Evolutionary conservation across 1,139 yeast genomes (phyloP).

Genomic region (Pneumocystis canis): DNA sequence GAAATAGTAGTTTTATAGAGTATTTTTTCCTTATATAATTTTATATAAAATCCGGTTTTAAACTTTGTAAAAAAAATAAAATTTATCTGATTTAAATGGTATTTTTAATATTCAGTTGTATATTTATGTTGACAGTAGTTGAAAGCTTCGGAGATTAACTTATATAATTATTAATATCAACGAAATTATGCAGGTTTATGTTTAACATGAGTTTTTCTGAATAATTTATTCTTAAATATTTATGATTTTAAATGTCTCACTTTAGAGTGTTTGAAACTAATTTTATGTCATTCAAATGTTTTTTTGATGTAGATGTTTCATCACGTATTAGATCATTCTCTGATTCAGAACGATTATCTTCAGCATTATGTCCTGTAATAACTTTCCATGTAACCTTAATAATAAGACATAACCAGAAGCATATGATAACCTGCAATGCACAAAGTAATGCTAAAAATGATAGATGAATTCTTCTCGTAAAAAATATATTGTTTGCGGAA

Average conservation of each 20-base stretch:
- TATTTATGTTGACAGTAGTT: background rate
- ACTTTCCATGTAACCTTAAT: conserved; percentile 55
- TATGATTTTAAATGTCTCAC: background rate
- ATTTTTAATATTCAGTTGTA: background rate
- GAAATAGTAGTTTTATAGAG: background rate
- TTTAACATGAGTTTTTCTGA: background rate
- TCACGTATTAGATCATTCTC: conserved; percentile 24
- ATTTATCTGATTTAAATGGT: background rate
- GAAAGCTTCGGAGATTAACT: background rate
- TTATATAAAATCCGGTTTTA: background rate
- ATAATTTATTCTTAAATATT: background rate
- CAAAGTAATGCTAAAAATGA: conserved; percentile 43
- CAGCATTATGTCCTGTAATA: conserved; percentile 54
- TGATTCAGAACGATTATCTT: conserved; percentile 73
- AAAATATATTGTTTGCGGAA: conserved; percentile 33
- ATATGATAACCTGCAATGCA: conserved; percentile 50
- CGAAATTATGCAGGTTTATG: background rate
- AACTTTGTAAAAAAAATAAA: background rate
- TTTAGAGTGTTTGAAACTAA: background rate
- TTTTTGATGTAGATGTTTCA: background rate
- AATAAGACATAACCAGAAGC: conserved; percentile 66
- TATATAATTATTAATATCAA: background rate
- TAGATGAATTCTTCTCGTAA: conserved; percentile 39
- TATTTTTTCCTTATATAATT: background rate
- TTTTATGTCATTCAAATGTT: background rate